Base-by-base conservation (phyloP, 768 basidiomycete species). In the Scleroderma bovista region DNA sequence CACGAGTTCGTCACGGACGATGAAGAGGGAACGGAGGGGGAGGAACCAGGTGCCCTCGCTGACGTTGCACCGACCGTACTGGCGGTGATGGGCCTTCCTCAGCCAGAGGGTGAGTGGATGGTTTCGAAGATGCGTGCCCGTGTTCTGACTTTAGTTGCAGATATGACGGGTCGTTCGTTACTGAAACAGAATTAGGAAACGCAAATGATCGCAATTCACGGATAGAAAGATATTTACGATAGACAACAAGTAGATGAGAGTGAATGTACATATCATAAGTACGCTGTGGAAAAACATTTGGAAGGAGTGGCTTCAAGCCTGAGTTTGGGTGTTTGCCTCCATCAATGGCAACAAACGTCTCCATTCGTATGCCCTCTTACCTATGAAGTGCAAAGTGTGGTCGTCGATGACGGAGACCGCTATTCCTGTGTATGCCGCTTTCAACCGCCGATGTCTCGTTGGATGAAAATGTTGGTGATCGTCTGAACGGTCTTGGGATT, bases 51-150 rank as follows among this genome's bases (percentile, higher is more conserved):
- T 19, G 87, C 91, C 39, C 67, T 94, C 57, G 88, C 87, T 55
- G 93, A 95, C 66, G 91, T 95, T 46, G 93, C 93, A 9, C 93
- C 92, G 33, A 95, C 93, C 1, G 72, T 93, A 29, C 71, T 96
- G 57, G 88, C 79, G 54, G 67, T 95, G 34, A 70, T 95, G 78
- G 83, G 86, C 33, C 62, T 90, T 29, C 70, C 79, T 2, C 72
- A 88, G 58, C 88, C 88, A 3, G 75, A 88, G 60, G 84, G 84
- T 83, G 50, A 59, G 78, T 43, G 7, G 0, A 32, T 32, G 11
- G 22, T 22, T 17, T 15, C 12, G n/a, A 20, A n/a, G 31, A 33
- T 20, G 32, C 31, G 17, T 10, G 17, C 20, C 9, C 7, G 6
- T 32, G n/a, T 15, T 20, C 32, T 44, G 29, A 40, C 39, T 38